Evolutionary conservation across 2,329 filamentous ascomycete genomes (phyloP).

Genomic region (Capronia coronata): DNA sequence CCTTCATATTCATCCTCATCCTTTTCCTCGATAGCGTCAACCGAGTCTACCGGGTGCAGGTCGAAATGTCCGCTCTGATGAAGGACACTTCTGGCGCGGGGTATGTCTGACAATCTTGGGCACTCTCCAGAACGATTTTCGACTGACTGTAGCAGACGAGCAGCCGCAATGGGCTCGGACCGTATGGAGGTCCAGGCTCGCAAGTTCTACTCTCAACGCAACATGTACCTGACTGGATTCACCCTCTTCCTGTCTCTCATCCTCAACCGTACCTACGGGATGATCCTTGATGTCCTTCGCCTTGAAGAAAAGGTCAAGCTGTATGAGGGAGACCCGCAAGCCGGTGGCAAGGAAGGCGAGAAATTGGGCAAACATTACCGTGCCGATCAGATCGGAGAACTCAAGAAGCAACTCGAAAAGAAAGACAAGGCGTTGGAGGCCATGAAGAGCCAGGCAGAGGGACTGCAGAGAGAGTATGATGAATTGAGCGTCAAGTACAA

Average conservation of each 20-base stretch:
- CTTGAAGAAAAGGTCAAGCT: constrained; percentile 87
- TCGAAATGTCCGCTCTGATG: constrained; percentile 69
- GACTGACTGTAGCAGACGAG: constrained; percentile 38
- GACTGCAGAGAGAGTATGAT: constrained; percentile 77
- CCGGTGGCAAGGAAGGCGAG: constrained; percentile 60
- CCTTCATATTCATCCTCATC: constrained; percentile 97
- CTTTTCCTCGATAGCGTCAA: constrained; percentile 96
- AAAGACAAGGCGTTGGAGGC: constrained; percentile 79
- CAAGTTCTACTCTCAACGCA: constrained; percentile 99
- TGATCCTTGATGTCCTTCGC: constrained; percentile 87
- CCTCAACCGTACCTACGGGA: constrained; percentile 93
- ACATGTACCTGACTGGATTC: constrained; percentile 99
- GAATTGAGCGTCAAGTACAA: constrained; percentile 76
- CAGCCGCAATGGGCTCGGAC: constrained; percentile 76
- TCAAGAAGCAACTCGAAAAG: constrained; percentile 61
- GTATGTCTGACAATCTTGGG: constrained; percentile 40
- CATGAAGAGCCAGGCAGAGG: constrained; percentile 86
- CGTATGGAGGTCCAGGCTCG: constrained; percentile 97
- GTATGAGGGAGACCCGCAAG: constrained; percentile 61
- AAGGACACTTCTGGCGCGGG: constrained; percentile 52
- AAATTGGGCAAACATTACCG: constrained; percentile 67
- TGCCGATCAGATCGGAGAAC: constrained; percentile 68
- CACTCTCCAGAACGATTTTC: neutral
- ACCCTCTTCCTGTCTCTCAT: constrained; percentile 98
- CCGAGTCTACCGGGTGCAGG: constrained; percentile 92